Conservation (phyloP, 2,329 filamentous ascomycete genomes). For the Neopestalotiopsis clavispora region DNA sequence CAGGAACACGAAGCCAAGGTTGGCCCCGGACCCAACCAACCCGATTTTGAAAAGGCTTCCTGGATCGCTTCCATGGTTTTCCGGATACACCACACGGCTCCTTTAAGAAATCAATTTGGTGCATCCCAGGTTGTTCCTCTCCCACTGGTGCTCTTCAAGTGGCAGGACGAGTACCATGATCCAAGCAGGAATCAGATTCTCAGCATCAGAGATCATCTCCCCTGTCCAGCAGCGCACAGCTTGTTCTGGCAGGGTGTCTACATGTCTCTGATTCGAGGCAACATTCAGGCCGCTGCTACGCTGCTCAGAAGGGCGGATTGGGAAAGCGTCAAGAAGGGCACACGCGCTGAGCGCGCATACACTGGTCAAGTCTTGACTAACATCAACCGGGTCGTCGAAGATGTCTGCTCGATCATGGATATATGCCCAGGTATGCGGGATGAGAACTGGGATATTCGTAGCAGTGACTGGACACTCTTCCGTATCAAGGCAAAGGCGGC, state of each 20-base stretch:
- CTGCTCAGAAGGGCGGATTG: conserved; percentile 79
- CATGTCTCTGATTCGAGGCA: conserved; percentile 75
- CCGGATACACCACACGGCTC: conserved; percentile 73
- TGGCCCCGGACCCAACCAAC: conserved; percentile 65
- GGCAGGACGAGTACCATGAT: conserved; percentile 79
- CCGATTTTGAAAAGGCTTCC: conserved; percentile 74
- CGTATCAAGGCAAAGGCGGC: conserved; percentile 74
- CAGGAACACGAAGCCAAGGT: conserved; percentile 65
- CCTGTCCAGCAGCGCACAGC: conserved; percentile 76
- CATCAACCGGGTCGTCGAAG: conserved; percentile 72
- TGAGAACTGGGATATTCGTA: conserved; percentile 80
- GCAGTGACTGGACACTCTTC: conserved; percentile 83
- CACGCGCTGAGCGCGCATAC: conserved; percentile 70
- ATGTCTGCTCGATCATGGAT: conserved; percentile 72
- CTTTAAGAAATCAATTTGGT: conserved; percentile 41
- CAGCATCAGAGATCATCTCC: conserved; percentile 64
- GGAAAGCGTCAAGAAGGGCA: conserved; percentile 73
- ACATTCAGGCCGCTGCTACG: conserved; percentile 68
- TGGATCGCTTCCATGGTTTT: conserved; percentile 81
- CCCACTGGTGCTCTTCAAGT: conserved; percentile 80
- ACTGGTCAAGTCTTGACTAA: conserved; percentile 77
- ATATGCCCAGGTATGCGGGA: conserved; percentile 71
- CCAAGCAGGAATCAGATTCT: conserved; percentile 71
- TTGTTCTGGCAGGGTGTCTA: conserved; percentile 89
- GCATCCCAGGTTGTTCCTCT: conserved; percentile 56